phyloP scores from a whole-genome alignment of 192 early-diverging fungal species.

The Gryganskiella cystojenkinii region DNA sequence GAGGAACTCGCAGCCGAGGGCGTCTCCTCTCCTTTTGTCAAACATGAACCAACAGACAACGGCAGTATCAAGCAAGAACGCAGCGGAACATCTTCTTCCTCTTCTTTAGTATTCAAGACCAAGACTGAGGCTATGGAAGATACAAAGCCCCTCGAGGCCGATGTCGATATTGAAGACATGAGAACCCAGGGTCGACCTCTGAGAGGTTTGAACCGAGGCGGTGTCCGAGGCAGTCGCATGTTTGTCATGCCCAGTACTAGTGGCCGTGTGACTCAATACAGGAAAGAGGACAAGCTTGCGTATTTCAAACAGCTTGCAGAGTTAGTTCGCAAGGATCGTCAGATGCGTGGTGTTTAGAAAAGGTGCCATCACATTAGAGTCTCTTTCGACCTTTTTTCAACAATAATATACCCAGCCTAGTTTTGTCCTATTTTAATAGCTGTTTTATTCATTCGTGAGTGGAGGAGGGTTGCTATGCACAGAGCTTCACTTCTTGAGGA shows the following conservation, averaged over 20 bases:
- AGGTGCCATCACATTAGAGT: no score
- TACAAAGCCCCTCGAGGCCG: not conserved
- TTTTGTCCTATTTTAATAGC: not conserved
- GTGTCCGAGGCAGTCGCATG: slow-evolving; percentile 49
- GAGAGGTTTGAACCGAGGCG: not conserved
- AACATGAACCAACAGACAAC: not conserved
- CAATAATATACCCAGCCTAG: not conserved
- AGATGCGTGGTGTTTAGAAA: slow-evolving; percentile 28
- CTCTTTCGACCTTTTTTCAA: not conserved
- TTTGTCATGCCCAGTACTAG: slow-evolving; percentile 81
- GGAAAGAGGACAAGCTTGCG: slow-evolving; percentile 68
- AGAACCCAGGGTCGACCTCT: not conserved
- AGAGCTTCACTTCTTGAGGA: no score
- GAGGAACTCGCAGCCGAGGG: slow-evolving; percentile 17
- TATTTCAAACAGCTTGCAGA: slow-evolving; percentile 55
- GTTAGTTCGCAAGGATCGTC: slow-evolving; percentile 36
- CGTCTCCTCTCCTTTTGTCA: slow-evolving; percentile 2
- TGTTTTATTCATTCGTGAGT: not conserved
- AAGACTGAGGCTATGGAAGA: slow-evolving; percentile 15
- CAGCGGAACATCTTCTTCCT: not conserved
- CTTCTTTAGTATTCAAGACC: not conserved
- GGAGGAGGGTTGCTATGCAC: no score
- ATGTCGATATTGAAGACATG: slow-evolving; percentile 1
- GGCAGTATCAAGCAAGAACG: not conserved
- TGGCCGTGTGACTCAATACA: slow-evolving; percentile 72